Percentiles rank a stretch among this genome's conserved stretches.
These are phyloP conservation scores for Salvia hispanica DNA, from an alignment of 257 asterid genomes.

Conservation along the genomic window DNA sequence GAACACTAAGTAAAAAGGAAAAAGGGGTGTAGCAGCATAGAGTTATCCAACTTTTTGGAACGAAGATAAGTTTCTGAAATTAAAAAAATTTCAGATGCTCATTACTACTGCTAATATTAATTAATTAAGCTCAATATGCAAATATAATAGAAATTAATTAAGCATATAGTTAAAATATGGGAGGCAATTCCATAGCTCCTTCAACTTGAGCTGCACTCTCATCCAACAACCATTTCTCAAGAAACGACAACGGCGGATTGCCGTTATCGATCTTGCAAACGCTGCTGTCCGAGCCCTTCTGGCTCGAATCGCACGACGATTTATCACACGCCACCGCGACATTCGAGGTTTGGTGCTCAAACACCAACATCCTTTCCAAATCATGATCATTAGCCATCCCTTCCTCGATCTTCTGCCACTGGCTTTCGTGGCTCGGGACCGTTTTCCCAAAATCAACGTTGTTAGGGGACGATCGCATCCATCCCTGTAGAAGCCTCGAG, in stretches of 20 bases:
- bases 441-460: constrained; percentile 24
- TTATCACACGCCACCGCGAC: not conserved
- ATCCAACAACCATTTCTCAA: constrained; percentile 89
- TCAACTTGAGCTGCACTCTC: constrained; percentile 71
- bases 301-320: constrained; percentile 54
- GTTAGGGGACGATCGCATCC: constrained; percentile 75
- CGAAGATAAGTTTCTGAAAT: constrained; percentile 32
- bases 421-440: constrained; percentile 11
- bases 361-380: constrained; percentile 46
- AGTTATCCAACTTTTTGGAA: constrained; percentile 59
- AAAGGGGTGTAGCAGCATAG: not conserved
- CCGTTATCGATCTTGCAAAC: constrained; percentile 34
- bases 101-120: constrained; percentile 15
- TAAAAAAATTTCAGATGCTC: constrained; percentile 19
- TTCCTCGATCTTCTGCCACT: constrained; percentile 27
- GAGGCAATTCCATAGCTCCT: constrained; percentile 63
- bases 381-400: constrained; percentile 36
- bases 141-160: not conserved
- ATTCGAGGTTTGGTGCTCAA: constrained; percentile 32
- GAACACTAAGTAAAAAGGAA: not conserved
- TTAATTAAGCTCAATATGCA: constrained; percentile 2
- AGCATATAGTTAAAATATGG: constrained; percentile 49
- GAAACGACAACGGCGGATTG: constrained; percentile 68
- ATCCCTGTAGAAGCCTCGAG: constrained; percentile 85
- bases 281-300: constrained; percentile 47